Conservation (phyloP, 2,329 filamentous ascomycete species). For the Pseudocercospora cruenta region DNA sequence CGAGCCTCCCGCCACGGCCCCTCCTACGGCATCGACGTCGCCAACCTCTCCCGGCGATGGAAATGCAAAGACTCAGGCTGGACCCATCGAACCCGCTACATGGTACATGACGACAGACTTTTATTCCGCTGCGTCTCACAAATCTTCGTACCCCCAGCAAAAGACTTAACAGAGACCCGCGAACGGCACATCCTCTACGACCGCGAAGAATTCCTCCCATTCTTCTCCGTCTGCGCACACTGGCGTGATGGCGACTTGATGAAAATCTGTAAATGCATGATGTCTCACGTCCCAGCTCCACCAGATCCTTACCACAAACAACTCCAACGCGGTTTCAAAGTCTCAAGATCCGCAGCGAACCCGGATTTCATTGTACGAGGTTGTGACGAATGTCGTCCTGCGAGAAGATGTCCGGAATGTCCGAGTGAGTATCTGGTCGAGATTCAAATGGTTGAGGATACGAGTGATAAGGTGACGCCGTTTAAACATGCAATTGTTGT, state of each 20-base stretch:
- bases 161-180: constrained; percentile 53
- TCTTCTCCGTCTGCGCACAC: constrained; percentile 65
- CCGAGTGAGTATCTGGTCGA: constrained; percentile 66
- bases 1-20: constrained; percentile 54
- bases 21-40: constrained; percentile 52
- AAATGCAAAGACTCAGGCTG: constrained; percentile 55
- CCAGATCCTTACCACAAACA: constrained; percentile 50
- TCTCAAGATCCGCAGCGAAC: constrained; percentile 37
- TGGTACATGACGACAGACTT: constrained; percentile 56
- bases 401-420: constrained; percentile 64
- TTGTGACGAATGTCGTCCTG: constrained; percentile 61
- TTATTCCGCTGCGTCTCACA: constrained; percentile 62
- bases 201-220: constrained; percentile 63
- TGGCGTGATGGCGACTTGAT: constrained; percentile 66
- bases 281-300: constrained; percentile 59
- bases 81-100: constrained; percentile 60
- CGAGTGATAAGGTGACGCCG: constrained; percentile 43
- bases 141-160: constrained; percentile 54
- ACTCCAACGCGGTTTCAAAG: constrained; percentile 44
- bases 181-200: constrained; percentile 62
- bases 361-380: constrained; percentile 54
- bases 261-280: constrained; percentile 63
- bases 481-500: constrained; percentile 66
- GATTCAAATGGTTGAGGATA: constrained; percentile 61
- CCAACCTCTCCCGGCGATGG: constrained; percentile 58